Percentiles rank a stretch among this genome's conserved stretches.
These are phyloP conservation scores for Elymus sibiricus DNA, from an alignment of 176 grass and related monocot genomes.

Conservation along the genomic window DNA sequence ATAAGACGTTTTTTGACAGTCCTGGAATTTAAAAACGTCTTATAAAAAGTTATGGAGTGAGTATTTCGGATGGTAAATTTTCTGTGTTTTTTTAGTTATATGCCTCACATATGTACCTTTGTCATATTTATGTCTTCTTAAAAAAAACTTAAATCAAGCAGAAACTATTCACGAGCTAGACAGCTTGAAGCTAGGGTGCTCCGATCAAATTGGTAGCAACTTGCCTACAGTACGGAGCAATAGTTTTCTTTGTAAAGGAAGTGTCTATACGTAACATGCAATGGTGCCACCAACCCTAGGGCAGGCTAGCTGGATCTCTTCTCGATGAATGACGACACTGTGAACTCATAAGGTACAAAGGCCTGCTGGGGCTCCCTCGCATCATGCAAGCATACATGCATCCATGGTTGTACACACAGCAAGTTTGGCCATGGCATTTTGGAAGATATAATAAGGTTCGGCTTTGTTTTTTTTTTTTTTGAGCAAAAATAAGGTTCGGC, in stretches of 20 bases:
- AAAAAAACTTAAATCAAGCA: background rate
- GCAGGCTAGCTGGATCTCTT: conserved; percentile 1
- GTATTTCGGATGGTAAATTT: background rate
- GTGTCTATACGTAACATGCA: background rate
- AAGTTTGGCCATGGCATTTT: background rate
- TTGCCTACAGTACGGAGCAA: conserved; percentile 3
- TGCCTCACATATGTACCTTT: background rate
- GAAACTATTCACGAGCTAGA: background rate
- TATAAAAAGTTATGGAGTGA: no score
- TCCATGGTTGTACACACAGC: background rate
- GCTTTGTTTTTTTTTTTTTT: no score
- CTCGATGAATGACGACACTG: conserved; percentile 42
- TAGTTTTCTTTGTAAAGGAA: background rate
- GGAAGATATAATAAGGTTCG: background rate
- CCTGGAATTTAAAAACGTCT: no score
- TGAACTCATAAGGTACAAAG: conserved; percentile 25
- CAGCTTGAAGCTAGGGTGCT: background rate
- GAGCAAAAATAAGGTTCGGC: no score
- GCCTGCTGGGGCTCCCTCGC: background rate
- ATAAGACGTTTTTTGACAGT: no score
- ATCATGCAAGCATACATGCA: background rate
- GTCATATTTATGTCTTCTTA: background rate
- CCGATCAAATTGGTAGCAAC: background rate
- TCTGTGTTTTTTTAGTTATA: background rate
- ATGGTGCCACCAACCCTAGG: background rate